Evolutionary conservation across 768 basidiomycete genomes (phyloP).

Genomic region (Hydnum rufescens): DNA sequence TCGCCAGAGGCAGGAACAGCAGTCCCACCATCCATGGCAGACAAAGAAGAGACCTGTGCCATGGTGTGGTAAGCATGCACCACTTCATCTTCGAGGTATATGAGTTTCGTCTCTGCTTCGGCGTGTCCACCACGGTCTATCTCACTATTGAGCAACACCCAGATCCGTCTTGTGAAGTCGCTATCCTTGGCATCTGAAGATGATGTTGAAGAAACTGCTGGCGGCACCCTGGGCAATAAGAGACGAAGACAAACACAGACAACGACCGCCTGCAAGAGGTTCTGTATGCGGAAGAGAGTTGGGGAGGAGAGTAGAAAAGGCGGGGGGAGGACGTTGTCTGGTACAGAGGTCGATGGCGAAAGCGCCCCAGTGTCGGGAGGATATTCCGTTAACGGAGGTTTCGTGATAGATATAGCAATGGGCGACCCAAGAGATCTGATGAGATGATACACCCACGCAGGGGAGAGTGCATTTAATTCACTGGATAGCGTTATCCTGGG

Average conservation of each 20-base stretch:
- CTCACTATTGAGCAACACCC: slow-evolving; percentile 3
- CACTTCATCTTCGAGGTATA: slow-evolving; percentile 7
- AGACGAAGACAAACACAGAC: slow-evolving; percentile 1
- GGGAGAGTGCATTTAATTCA: not conserved
- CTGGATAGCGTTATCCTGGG: not conserved
- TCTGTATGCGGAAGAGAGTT: slow-evolving; percentile 3
- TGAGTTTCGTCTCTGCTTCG: slow-evolving; percentile 1
- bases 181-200: not conserved
- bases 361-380: not conserved
- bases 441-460: not conserved
- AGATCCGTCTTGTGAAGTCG: not conserved
- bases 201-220: not conserved
- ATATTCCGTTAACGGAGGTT: not conserved
- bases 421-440: not conserved
- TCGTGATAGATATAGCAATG: not conserved
- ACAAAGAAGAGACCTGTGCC: not conserved
- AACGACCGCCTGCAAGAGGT: slow-evolving; percentile 3
- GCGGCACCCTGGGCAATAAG: not conserved
- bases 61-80: not conserved
- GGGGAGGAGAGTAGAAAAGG: slow-evolving; percentile 2
- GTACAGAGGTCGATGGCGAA: not conserved
- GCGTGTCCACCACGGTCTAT: slow-evolving; percentile 1
- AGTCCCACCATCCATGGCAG: not conserved
- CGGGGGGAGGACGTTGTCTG: slow-evolving; percentile 1
- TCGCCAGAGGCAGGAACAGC: not conserved